phyloP scores from a whole-genome alignment of 495 filamentous ascomycete species.

The Collariella sp. region DNA sequence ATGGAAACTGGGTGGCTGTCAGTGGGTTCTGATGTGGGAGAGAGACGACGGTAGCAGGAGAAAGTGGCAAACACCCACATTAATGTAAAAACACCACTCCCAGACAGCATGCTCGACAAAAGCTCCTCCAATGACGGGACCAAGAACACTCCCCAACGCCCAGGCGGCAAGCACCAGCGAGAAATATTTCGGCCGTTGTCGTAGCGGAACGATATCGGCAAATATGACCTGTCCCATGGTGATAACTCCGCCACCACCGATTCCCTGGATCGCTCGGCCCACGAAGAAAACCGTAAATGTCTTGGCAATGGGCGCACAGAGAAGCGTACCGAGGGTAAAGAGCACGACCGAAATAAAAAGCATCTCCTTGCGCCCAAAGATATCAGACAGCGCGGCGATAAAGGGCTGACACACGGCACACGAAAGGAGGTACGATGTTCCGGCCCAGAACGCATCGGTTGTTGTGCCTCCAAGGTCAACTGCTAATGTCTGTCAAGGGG shows the following conservation, averaged over 20 bases:
- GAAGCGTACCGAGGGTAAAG: constrained; percentile 38
- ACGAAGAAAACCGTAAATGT: constrained; percentile 56
- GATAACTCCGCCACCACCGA: constrained; percentile 75
- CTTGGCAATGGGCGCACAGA: constrained; percentile 32
- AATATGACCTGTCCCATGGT: constrained; percentile 69
- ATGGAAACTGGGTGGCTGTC: constrained; percentile 22
- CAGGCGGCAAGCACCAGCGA: constrained; percentile 43
- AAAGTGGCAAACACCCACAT: constrained; percentile 11
- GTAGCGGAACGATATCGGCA: constrained; percentile 43
- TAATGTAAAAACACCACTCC: constrained; percentile 38
- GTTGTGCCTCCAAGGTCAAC: constrained; percentile 36
- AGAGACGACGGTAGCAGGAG: not conserved
- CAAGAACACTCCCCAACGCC: constrained; percentile 65
- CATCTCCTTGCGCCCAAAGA: constrained; percentile 44
- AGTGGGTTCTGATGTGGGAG: not conserved
- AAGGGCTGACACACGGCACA: constrained; percentile 42
- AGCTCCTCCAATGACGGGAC: constrained; percentile 67
- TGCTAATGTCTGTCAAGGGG: constrained; percentile 23
- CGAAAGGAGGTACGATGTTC: constrained; percentile 45
- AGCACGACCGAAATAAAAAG: constrained; percentile 34
- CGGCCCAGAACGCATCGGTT: constrained; percentile 47
- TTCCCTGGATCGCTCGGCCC: constrained; percentile 70
- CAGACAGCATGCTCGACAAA: constrained; percentile 49
- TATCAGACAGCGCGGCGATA: constrained; percentile 42
- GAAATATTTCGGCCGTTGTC: constrained; percentile 34